phyloP scores from a whole-genome alignment of 2,329 filamentous ascomycete species.

The Cryphonectria nitschkei region DNA sequence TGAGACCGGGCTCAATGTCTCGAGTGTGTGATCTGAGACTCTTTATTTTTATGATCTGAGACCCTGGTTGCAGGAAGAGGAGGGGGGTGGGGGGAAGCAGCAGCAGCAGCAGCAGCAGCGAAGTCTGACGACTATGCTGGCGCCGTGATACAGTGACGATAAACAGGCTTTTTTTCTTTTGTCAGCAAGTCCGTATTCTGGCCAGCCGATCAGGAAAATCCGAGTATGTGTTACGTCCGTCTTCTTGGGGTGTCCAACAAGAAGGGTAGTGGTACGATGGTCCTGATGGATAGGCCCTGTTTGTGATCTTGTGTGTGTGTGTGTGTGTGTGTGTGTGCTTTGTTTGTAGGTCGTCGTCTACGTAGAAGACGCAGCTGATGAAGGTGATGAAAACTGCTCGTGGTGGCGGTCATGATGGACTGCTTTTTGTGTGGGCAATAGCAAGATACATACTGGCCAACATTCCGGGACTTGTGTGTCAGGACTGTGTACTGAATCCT shows the following conservation, averaged over 20 bases:
- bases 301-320: background rate
- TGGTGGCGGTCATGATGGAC: background rate
- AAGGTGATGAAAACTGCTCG: background rate
- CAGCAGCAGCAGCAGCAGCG: background rate
- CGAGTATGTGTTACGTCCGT: background rate
- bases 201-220: background rate
- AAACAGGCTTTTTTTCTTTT: background rate
- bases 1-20: conserved; percentile 12
- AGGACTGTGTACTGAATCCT: background rate
- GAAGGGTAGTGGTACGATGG: background rate
- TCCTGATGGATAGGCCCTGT: background rate
- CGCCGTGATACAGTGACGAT: conserved; percentile 4
- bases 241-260: background rate
- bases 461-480: background rate
- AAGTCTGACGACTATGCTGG: conserved; percentile 4
- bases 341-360: background rate
- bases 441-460: background rate
- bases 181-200: background rate
- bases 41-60: background rate
- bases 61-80: background rate
- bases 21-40: conserved; percentile 24
- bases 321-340: background rate
- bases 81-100: background rate
- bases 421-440: background rate
- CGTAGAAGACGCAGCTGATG: background rate